These are phyloP conservation scores for Thraustochytrium striatum DNA, from an alignment of 352 stramenopile genomes.

Conservation along the genomic window DNA sequence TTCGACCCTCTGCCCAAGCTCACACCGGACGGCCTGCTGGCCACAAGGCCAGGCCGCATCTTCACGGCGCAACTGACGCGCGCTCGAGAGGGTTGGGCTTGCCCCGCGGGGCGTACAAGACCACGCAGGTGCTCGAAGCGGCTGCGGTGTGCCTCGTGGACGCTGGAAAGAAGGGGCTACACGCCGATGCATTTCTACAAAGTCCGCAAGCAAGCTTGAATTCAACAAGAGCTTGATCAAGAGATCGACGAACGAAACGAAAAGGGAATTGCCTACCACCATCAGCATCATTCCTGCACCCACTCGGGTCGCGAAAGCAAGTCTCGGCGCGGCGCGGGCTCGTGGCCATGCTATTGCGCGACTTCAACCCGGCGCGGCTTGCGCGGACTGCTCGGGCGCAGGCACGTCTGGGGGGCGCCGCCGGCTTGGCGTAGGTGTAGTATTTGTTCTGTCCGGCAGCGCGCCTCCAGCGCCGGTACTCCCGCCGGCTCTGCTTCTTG, in stretches of 20 bases:
- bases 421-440: background rate
- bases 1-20: conserved; percentile 6
- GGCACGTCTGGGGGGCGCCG: too few species aligned
- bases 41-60: background rate
- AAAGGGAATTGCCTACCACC: background rate
- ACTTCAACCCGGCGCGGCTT: too few species aligned
- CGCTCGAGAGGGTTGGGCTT: conserved; percentile 7
- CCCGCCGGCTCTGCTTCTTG: background rate
- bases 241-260: background rate
- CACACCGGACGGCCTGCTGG: background rate
- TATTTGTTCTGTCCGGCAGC: conserved; percentile 10
- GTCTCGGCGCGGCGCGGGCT: too few species aligned
- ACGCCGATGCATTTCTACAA: conserved; percentile 35
- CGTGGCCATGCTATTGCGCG: too few species aligned
- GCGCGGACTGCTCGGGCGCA: too few species aligned
- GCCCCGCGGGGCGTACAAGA: conserved; percentile 16
- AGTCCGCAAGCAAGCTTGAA: conserved; percentile 31
- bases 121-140: conserved; percentile 18
- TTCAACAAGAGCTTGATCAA: too few species aligned
- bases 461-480: background rate
- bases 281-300: background rate
- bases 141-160: conserved; percentile 8
- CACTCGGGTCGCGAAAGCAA: too few species aligned
- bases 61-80: background rate
- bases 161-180: conserved; percentile 1